Percentiles rank a stretch among this genome's conserved stretches.
Evolutionary conservation across 345 rosid genomes (phyloP).

Genomic region (Dovyalis caffra): DNA sequence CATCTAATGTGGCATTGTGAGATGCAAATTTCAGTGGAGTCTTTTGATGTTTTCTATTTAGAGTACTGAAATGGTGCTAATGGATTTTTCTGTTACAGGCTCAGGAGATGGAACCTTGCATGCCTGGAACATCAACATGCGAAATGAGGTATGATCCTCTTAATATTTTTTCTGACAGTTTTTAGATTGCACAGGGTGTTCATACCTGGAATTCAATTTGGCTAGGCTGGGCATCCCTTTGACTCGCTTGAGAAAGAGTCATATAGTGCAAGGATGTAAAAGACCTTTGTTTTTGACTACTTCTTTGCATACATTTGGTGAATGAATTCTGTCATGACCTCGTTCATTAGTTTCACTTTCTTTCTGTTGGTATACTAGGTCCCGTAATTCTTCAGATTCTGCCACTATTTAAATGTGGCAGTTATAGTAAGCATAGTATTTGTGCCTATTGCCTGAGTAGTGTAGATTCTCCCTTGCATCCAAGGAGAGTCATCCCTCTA

Average conservation of each 20-base stretch:
- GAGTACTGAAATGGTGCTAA: not conserved
- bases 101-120: slow-evolving; percentile 92
- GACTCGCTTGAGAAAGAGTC: not conserved
- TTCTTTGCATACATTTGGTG: not conserved
- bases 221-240: not conserved
- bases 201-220: not conserved
- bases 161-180: not conserved
- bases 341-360: not conserved
- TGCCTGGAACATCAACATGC: slow-evolving; percentile 79
- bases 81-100: slow-evolving; percentile 39
- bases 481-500: not conserved
- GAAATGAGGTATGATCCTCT: slow-evolving; percentile 62
- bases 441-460: not conserved
- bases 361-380: not conserved
- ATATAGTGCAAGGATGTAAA: not conserved
- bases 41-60: not conserved
- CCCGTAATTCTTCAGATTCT: not conserved
- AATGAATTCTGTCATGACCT: not conserved
- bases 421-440: not conserved
- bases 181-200: not conserved
- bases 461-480: not conserved
- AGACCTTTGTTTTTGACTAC: not conserved
- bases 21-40: not conserved
- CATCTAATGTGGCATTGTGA: not conserved
- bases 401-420: not conserved